Evolutionary conservation across 2,329 filamentous ascomycete genomes (phyloP).

Genomic region (Hypoxylon sp.): DNA sequence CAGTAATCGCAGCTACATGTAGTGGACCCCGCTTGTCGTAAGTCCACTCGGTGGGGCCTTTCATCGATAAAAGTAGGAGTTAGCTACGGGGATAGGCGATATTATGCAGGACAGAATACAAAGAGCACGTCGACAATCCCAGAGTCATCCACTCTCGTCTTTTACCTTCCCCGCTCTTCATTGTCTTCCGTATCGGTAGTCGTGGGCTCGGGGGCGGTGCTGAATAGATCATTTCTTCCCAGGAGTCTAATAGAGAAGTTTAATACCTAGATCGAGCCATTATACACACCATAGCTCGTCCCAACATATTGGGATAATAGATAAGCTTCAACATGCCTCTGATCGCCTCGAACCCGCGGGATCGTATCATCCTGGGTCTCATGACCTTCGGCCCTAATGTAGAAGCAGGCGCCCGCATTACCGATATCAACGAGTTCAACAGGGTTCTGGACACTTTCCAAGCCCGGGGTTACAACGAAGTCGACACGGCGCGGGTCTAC

Average conservation of each 20-base stretch:
- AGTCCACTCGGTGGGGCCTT: slow-evolving; percentile 3
- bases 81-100: slow-evolving; percentile 7
- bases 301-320: background rate
- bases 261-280: background rate
- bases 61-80: slow-evolving; percentile 10
- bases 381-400: slow-evolving; percentile 85
- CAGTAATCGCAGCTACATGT: slow-evolving; percentile 4
- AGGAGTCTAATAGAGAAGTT: background rate
- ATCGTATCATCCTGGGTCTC: slow-evolving; percentile 83
- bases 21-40: slow-evolving; percentile 23
- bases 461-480: slow-evolving; percentile 82
- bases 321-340: slow-evolving; percentile 60
- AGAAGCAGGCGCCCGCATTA: slow-evolving; percentile 76
- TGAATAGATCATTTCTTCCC: background rate
- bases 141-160: background rate
- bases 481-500: slow-evolving; percentile 87
- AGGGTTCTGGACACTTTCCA: slow-evolving; percentile 81
- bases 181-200: slow-evolving; percentile 3
- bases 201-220: background rate
- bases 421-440: slow-evolving; percentile 74
- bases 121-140: slow-evolving; percentile 30
- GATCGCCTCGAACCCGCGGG: slow-evolving; percentile 61
- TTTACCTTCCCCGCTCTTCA: slow-evolving; percentile 34
- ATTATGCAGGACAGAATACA: slow-evolving; percentile 2
- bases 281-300: background rate